Conservation (phyloP, 108 stramenopile species). For the Chaetoceros tenuissimus region DNA sequence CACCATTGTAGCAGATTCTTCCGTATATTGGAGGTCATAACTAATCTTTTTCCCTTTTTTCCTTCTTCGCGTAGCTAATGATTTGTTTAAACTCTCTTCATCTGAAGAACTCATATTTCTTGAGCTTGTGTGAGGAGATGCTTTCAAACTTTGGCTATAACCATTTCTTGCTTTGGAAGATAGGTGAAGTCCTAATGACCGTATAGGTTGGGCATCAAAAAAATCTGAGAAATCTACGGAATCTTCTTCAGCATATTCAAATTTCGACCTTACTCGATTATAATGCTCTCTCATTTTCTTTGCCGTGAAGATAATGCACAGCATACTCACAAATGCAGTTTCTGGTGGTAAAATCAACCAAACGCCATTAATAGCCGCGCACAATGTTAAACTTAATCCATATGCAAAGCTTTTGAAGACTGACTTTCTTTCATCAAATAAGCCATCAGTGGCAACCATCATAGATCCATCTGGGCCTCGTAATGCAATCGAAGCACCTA, state of each 20-base stretch:
- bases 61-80: no score
- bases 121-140: no score
- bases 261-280: slow-evolving; percentile 43
- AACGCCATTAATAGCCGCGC: slow-evolving; percentile 31
- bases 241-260: slow-evolving; percentile 74
- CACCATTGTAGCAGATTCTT: no score
- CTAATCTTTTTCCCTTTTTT: no score
- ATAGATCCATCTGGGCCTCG: slow-evolving; percentile 88
- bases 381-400: slow-evolving; percentile 44
- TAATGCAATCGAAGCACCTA: slow-evolving; percentile 75
- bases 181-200: no score
- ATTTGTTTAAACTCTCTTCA: no score
- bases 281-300: slow-evolving; percentile 53
- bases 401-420: slow-evolving; percentile 70
- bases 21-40: no score
- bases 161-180: no score
- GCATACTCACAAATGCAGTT: slow-evolving; percentile 52
- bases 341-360: slow-evolving; percentile 77
- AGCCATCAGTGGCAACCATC: slow-evolving; percentile 86
- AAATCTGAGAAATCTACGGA: slow-evolving; percentile 80
- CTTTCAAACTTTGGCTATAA: no score
- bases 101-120: no score
- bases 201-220: slow-evolving; percentile 72
- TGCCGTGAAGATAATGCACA: slow-evolving; percentile 39
- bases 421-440: slow-evolving; percentile 62